Evolutionary conservation across 768 basidiomycete species (phyloP).

Genomic region (Kondoa subrosea): DNA sequence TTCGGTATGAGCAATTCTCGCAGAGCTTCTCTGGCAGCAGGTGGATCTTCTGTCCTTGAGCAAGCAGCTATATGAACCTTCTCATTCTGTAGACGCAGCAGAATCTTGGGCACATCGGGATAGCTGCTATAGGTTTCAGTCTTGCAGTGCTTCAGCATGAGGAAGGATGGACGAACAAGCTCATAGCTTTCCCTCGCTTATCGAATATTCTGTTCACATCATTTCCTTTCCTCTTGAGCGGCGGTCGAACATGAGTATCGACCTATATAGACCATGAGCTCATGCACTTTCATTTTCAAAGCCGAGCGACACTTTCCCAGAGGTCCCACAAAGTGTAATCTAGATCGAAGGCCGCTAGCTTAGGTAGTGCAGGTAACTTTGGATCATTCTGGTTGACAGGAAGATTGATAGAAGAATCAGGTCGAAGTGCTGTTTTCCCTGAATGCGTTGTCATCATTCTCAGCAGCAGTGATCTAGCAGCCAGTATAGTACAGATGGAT

Average conservation of each 20-base stretch:
- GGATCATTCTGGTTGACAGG: neutral
- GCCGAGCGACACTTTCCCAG: too few relatives aligned
- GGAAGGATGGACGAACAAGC: conserved; percentile 61
- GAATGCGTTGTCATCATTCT: neutral
- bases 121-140: conserved; percentile 91
- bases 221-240: conserved; percentile 32
- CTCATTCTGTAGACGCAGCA: conserved; percentile 41
- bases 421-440: neutral
- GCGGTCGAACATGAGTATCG: conserved; percentile 50
- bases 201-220: conserved; percentile 32
- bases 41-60: conserved; percentile 13
- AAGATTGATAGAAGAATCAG: neutral
- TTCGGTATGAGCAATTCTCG: conserved; percentile 33
- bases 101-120: conserved; percentile 67
- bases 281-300: too few relatives aligned
- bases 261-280: too few relatives aligned
- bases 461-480: neutral
- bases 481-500: too few relatives aligned
- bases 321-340: conserved; percentile 41
- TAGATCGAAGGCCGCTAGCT: conserved; percentile 61
- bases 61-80: neutral
- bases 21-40: conserved; percentile 52
- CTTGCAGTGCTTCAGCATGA: conserved; percentile 79
- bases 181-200: conserved; percentile 35
- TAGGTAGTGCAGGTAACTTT: conserved; percentile 34